Evolutionary conservation across 1,284 basidiomycete genomes (phyloP).

Genomic region (Cutaneotrichosporon sp.): DNA sequence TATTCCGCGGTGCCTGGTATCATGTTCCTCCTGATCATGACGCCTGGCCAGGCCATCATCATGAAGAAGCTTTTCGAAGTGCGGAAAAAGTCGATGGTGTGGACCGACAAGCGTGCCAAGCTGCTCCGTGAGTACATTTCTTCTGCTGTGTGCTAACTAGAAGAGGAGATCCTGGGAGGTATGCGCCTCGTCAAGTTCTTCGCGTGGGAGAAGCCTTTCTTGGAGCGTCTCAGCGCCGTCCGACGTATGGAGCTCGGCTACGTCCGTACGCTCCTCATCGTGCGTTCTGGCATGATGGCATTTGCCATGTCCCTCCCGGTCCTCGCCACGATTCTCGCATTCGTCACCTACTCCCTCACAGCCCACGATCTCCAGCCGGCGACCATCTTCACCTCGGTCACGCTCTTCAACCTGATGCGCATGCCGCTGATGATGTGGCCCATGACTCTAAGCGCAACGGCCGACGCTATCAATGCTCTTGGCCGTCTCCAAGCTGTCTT

Average conservation of each 20-base stretch:
- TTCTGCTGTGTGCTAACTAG: too few species aligned
- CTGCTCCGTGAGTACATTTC: conserved; percentile 37
- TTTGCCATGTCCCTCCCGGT: conserved; percentile 62
- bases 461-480: conserved; percentile 76
- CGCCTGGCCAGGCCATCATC: conserved; percentile 64
- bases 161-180: conserved; percentile 65
- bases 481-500: conserved; percentile 68
- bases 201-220: conserved; percentile 63
- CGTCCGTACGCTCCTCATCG: conserved; percentile 70
- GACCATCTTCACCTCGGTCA: conserved; percentile 74
- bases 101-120: conserved; percentile 67
- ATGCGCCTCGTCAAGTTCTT: conserved; percentile 85
- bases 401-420: conserved; percentile 65
- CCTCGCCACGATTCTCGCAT: conserved; percentile 79
- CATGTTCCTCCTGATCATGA: conserved; percentile 69
- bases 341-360: conserved; percentile 73
- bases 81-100: conserved; percentile 75
- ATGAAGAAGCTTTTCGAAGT: conserved; percentile 74
- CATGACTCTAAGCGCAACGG: conserved; percentile 69
- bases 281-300: conserved; percentile 54
- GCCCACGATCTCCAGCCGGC: conserved; percentile 64
- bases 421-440: conserved; percentile 58
- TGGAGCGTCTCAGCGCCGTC: conserved; percentile 64
- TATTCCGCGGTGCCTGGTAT: conserved; percentile 56
- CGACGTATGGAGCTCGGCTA: conserved; percentile 74